Conservation (phyloP, 306 rosid genomes). For the Quercus suber region DNA sequence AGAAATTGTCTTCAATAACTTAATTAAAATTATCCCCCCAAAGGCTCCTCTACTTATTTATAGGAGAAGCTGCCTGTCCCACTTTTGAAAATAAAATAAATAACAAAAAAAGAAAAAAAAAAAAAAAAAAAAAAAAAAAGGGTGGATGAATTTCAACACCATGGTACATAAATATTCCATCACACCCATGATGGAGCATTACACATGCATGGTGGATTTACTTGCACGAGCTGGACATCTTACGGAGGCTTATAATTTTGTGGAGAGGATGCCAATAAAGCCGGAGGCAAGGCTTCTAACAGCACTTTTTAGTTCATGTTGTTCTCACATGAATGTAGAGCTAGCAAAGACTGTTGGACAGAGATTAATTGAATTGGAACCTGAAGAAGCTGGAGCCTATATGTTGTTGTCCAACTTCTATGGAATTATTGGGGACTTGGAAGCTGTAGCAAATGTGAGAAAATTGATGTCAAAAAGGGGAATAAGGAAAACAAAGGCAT, state of each 20-base stretch:
- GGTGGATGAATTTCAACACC: slow-evolving; percentile 26
- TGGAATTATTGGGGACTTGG: slow-evolving; percentile 29
- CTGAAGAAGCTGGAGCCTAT: slow-evolving; percentile 36
- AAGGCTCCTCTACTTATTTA: no score
- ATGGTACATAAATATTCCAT: neutral
- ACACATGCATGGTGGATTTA: slow-evolving; percentile 39
- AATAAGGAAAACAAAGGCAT: slow-evolving; percentile 27
- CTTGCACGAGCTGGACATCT: slow-evolving; percentile 23
- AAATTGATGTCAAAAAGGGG: slow-evolving; percentile 19
- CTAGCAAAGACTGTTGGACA: slow-evolving; percentile 20
- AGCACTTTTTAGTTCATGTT: slow-evolving; percentile 30
- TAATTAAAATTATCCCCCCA: no score
- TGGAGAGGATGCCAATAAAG: slow-evolving; percentile 29
- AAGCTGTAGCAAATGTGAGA: slow-evolving; percentile 29
- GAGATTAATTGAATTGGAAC: slow-evolving; percentile 21
- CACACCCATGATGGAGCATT: slow-evolving; percentile 33
- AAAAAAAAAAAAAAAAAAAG: neutral
- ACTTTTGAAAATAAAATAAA: no score
- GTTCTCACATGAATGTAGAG: slow-evolving; percentile 16
- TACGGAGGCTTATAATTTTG: slow-evolving; percentile 21
- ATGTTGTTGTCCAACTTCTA: slow-evolving; percentile 36
- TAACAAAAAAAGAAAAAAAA: no score
- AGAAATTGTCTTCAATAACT: no score
- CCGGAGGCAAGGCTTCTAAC: slow-evolving; percentile 30
- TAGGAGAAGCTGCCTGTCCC: no score